phyloP scores from a whole-genome alignment of 306 rosid species.

The Parietaria judaica region DNA sequence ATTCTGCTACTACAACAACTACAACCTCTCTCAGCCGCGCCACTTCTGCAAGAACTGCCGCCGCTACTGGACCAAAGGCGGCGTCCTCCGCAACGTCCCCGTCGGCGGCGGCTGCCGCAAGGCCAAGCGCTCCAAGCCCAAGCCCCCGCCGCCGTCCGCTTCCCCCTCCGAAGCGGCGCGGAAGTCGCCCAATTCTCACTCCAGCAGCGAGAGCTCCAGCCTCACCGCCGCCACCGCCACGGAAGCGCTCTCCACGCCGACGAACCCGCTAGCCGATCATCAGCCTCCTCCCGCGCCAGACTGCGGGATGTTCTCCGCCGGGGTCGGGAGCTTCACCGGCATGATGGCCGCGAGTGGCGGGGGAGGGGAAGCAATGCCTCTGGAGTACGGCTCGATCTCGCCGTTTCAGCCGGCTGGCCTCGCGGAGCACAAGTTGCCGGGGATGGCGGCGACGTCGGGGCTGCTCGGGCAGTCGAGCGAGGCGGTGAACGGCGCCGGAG shows the following conservation, averaged over 20 bases:
- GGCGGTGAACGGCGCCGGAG: constrained; percentile 28
- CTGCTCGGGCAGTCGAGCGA: constrained; percentile 42
- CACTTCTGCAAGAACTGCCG: constrained; percentile 97
- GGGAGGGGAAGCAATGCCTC: constrained; percentile 31
- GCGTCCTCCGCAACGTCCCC: constrained; percentile 98
- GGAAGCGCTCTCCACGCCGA: constrained; percentile 42
- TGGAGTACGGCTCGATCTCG: constrained; percentile 39
- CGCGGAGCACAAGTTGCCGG: constrained; percentile 35
- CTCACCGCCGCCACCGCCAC: constrained; percentile 44
- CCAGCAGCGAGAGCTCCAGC: constrained; percentile 89
- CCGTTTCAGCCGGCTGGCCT: constrained; percentile 20
- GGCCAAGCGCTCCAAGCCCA: constrained; percentile 67
- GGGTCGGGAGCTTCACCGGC: constrained; percentile 63
- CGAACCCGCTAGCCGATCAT: not conserved
- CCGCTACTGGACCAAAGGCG: constrained; percentile 97
- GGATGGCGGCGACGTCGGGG: constrained; percentile 30
- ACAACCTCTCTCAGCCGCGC: constrained; percentile 97
- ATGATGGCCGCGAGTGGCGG: constrained; percentile 32
- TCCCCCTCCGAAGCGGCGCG: constrained; percentile 8
- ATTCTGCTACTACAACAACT: constrained; percentile 94
- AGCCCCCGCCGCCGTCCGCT: constrained; percentile 14
- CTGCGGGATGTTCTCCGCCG: constrained; percentile 70
- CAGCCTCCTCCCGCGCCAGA: constrained; percentile 3
- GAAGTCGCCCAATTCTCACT: constrained; percentile 59
- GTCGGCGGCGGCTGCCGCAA: constrained; percentile 95